These are phyloP conservation scores for sweet orange (Citrus sinensis) DNA, from an alignment of 345 rosid genomes.

Conservation along the genomic window DVS_A1.0 CM039168.1:28522501-28523000, in stretches of 20 bases:
- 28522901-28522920: neutral
- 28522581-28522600: too few relatives aligned
- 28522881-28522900: neutral
- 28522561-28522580: too few relatives aligned
- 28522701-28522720: too few relatives aligned
- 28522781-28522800: neutral
- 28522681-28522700: neutral
- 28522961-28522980: neutral
- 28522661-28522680: neutral
- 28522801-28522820: neutral
- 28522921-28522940: neutral
- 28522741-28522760: neutral
- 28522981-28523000: slow-evolving; percentile 14
- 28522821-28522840: neutral
- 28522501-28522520: too few relatives aligned
- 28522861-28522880: neutral
- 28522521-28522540: too few relatives aligned
- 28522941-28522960: neutral
- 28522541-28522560: too few relatives aligned
- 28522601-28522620: too few relatives aligned
- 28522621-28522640: neutral
- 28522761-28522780: neutral
- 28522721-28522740: neutral
- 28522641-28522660: neutral
- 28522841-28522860: neutral